phyloP scores from a whole-genome alignment of 1,284 basidiomycete species.

The Paramarasmius palmivorus region DNA sequence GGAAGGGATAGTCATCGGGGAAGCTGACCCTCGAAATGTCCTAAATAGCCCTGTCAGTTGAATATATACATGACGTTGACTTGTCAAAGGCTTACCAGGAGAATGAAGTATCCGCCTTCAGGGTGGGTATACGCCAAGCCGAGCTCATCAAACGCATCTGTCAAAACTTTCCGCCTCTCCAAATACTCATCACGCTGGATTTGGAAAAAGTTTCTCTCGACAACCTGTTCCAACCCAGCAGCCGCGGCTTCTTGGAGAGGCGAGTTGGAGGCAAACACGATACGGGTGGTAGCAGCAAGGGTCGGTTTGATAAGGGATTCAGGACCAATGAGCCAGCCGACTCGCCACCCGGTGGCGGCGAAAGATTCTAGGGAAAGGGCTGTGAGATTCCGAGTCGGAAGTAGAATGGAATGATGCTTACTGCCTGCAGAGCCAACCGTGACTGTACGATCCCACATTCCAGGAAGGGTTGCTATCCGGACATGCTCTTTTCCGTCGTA shows the following conservation, averaged over 20 bases:
- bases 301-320: constrained; percentile 82
- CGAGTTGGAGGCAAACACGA: constrained; percentile 94
- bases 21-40: constrained; percentile 83
- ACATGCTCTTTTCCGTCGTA: constrained; percentile 89
- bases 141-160: constrained; percentile 79
- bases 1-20: constrained; percentile 85
- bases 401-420: constrained; percentile 25
- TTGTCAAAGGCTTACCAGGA: constrained; percentile 67
- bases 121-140: constrained; percentile 88
- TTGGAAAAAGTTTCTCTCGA: constrained; percentile 77
- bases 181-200: constrained; percentile 80
- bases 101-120: constrained; percentile 87
- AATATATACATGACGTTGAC: not conserved
- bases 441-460: constrained; percentile 92
- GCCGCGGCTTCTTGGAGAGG: constrained; percentile 92
- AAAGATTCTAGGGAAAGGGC: constrained; percentile 73
- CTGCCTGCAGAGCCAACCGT: constrained; percentile 54
- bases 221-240: constrained; percentile 79
- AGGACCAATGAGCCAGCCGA: constrained; percentile 95
- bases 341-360: constrained; percentile 96
- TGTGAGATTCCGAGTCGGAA: not conserved
- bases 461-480: constrained; percentile 88
- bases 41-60: constrained; percentile 33
- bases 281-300: constrained; percentile 88
- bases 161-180: constrained; percentile 76